phyloP scores from a whole-genome alignment of 352 stramenopile species.

The Globisporangium polare region DNA sequence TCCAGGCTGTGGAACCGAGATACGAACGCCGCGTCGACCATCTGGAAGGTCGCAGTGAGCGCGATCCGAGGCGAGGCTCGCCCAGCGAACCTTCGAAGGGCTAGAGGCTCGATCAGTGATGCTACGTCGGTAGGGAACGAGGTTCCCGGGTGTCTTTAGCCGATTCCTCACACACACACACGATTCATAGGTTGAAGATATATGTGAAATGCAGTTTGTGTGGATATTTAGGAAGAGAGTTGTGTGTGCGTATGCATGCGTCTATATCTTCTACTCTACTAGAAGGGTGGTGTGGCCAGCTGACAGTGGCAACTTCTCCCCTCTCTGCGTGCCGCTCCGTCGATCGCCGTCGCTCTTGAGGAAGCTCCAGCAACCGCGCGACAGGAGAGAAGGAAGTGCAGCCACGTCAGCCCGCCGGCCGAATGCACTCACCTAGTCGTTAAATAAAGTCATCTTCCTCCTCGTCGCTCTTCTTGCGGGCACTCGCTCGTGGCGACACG shows the following conservation, averaged over 20 bases:
- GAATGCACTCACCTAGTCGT: neutral
- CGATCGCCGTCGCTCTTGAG: neutral
- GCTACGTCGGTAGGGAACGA: too few species aligned
- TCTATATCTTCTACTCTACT: conserved; percentile 7
- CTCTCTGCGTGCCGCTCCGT: neutral
- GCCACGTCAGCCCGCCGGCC: neutral
- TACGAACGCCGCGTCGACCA: too few species aligned
- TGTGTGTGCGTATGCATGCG: neutral
- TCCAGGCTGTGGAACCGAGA: too few species aligned
- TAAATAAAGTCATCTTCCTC: conserved; percentile 79
- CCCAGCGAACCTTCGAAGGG: too few species aligned
- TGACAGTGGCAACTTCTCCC: neutral
- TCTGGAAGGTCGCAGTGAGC: too few species aligned
- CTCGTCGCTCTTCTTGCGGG: conserved; percentile 34
- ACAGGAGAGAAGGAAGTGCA: neutral
- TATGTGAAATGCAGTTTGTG: neutral
- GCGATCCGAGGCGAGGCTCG: too few species aligned
- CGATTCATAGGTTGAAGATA: too few species aligned
- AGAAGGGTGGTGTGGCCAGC: neutral
- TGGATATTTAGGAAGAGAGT: neutral
- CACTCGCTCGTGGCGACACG: conserved; percentile 18
- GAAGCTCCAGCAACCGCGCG: neutral
- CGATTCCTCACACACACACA: too few species aligned
- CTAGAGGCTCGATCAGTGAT: too few species aligned
- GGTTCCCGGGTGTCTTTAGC: too few species aligned